These are phyloP conservation scores for Melianthus villosus DNA, from an alignment of 441 rosid genomes.

Conservation along the genomic window DNA sequence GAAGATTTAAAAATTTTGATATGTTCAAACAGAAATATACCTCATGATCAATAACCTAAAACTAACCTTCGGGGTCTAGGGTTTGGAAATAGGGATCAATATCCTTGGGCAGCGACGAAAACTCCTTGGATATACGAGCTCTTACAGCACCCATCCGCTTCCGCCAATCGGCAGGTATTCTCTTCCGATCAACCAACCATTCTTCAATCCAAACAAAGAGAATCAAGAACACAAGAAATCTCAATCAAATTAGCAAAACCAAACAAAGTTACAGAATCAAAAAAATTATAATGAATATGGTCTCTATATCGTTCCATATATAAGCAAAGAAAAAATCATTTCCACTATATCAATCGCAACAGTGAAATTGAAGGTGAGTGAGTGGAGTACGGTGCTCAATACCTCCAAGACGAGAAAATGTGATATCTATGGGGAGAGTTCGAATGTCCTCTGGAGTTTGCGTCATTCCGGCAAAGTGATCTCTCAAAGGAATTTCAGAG, in stretches of 20 bases:
- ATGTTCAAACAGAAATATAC: too few species aligned
- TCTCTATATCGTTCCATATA: too few species aligned
- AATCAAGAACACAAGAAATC: conserved; percentile 5
- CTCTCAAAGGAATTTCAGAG: not conserved
- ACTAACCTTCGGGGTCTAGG: conserved; percentile 58
- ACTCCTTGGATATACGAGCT: conserved; percentile 56
- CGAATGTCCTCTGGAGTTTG: conserved; percentile 57
- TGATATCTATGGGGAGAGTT: conserved; percentile 81
- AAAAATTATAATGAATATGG: too few species aligned
- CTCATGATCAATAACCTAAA: too few species aligned
- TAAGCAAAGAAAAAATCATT: too few species aligned
- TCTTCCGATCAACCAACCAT: conserved; percentile 95
- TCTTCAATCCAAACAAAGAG: conserved; percentile 22
- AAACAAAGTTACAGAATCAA: conserved; percentile 5
- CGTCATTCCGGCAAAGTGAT: conserved; percentile 21
- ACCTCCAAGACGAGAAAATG: conserved; percentile 91
- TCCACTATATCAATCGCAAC: too few species aligned
- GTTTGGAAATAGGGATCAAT: conserved; percentile 61
- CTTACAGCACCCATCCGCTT: conserved; percentile 54
- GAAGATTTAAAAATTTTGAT: too few species aligned
- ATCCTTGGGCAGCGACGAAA: conserved; percentile 61
- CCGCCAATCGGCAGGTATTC: conserved; percentile 79
- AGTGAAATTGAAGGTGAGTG: too few species aligned
- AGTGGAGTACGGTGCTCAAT: conserved; percentile 1
- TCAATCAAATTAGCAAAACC: not conserved